Evolutionary conservation across 139 green algal genomes (phyloP).

Genomic region (Spirogloea muscicola): DNA sequence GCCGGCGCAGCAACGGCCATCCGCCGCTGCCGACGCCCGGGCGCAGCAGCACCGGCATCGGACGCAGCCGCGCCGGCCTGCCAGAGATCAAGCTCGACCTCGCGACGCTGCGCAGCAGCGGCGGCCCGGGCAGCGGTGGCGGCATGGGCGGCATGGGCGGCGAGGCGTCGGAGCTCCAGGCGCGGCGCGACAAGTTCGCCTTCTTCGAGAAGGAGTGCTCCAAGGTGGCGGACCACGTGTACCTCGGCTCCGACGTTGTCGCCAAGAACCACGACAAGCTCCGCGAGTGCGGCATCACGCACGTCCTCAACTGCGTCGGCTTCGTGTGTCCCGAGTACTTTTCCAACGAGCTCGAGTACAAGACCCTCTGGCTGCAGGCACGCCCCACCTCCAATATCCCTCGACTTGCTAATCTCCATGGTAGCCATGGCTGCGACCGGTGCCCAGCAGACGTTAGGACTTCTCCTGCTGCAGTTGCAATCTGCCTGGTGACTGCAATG

Average conservation of each 20-base stretch:
- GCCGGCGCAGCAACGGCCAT: too few species aligned
- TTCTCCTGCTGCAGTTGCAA: too few species aligned
- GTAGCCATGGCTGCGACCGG: not conserved
- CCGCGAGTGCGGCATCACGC: conserved; percentile 71
- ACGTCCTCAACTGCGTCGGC: conserved; percentile 95
- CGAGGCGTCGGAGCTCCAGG: conserved; percentile 30
- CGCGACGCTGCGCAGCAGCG: not conserved
- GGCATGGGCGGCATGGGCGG: conserved; percentile 11
- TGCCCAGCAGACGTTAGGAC: not conserved
- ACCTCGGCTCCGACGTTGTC: conserved; percentile 78
- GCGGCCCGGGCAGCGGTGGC: not conserved
- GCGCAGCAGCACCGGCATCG: too few species aligned
- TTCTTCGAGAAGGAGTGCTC: conserved; percentile 52
- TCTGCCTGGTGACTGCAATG: not conserved
- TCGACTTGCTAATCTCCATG: not conserved
- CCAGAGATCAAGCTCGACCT: conserved; percentile 34
- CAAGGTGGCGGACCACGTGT: conserved; percentile 69
- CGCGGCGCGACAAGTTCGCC: conserved; percentile 44
- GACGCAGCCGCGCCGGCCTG: not conserved
- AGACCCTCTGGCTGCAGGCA: conserved; percentile 82
- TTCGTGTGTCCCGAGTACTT: conserved; percentile 86
- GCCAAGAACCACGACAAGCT: conserved; percentile 70
- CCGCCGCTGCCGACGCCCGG: too few species aligned
- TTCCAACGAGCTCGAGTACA: conserved; percentile 75
- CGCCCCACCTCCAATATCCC: not conserved